These are phyloP conservation scores for Eustoma russellianum DNA, from an alignment of 257 asterid genomes.

Conservation along the genomic window DNA sequence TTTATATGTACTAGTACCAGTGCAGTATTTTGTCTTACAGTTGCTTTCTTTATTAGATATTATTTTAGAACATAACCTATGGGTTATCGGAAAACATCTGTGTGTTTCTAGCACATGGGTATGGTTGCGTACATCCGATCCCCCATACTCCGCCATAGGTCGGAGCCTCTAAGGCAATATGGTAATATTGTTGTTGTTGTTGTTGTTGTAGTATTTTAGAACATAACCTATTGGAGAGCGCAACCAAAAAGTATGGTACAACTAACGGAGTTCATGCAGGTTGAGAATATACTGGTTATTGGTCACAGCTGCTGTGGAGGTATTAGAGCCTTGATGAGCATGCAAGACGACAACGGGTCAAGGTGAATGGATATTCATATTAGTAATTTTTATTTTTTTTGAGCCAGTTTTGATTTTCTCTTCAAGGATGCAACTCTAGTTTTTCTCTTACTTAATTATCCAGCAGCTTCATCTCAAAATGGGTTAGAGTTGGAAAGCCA, in stretches of 20 bases:
- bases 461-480: conserved; percentile 76
- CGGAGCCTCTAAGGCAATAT: too few species aligned
- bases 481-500: conserved; percentile 64
- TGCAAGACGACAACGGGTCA: conserved; percentile 51
- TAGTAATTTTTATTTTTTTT: not conserved
- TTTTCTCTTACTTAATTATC: conserved; percentile 9
- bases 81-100: too few species aligned
- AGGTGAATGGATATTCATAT: conserved; percentile 28
- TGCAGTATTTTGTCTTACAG: too few species aligned
- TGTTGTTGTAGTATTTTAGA: too few species aligned
- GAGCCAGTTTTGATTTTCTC: not conserved
- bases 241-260: not conserved
- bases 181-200: too few species aligned
- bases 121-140: too few species aligned
- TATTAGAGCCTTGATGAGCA: conserved; percentile 86
- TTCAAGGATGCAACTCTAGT: conserved; percentile 12
- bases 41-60: too few species aligned
- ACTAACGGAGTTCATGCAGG: conserved; percentile 32
- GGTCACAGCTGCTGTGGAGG: conserved; percentile 99
- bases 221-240: too few species aligned
- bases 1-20: too few species aligned
- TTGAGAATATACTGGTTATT: conserved; percentile 64
- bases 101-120: too few species aligned
- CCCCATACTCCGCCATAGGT: too few species aligned
- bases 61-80: too few species aligned